These are phyloP conservation scores for Fagus crenata DNA, from an alignment of 306 rosid genomes.

Conservation along the genomic window DNA sequence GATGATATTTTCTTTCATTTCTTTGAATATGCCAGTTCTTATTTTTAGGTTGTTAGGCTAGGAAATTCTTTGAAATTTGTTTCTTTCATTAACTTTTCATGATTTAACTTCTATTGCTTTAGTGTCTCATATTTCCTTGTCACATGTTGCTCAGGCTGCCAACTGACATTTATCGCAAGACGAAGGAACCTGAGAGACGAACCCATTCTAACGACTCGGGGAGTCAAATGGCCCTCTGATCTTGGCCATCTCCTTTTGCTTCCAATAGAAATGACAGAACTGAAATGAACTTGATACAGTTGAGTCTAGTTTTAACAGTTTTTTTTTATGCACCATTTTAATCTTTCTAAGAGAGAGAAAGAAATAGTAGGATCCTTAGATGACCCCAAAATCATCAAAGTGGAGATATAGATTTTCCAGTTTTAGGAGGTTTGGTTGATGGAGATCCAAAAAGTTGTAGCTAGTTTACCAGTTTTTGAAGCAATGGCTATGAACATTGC, in stretches of 20 bases:
- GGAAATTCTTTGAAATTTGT: background rate
- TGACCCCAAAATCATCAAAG: slow-evolving; percentile 35
- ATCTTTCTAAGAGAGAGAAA: slow-evolving; percentile 2
- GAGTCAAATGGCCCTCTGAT: slow-evolving; percentile 48
- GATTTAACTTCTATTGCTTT: background rate
- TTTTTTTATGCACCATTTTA: slow-evolving; percentile 7
- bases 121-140: slow-evolving; percentile 7
- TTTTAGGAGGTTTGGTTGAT: slow-evolving; percentile 28
- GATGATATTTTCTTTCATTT: background rate
- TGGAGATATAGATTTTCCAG: slow-evolving; percentile 39
- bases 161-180: slow-evolving; percentile 57
- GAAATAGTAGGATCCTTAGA: slow-evolving; percentile 40
- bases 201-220: slow-evolving; percentile 64
- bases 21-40: background rate
- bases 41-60: background rate
- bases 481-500: slow-evolving; percentile 28
- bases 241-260: slow-evolving; percentile 33
- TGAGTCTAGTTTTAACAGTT: slow-evolving; percentile 39
- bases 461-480: slow-evolving; percentile 31
- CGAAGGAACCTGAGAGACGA: slow-evolving; percentile 56
- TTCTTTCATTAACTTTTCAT: background rate
- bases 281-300: slow-evolving; percentile 43
- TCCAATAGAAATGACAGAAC: slow-evolving; percentile 26
- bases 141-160: slow-evolving; percentile 54
- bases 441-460: slow-evolving; percentile 28